Percentiles rank a stretch among this genome's conserved stretches.
phyloP scores from a whole-genome alignment of 169 alveolate genomes.

The Cryptosporidium andersoni region DNA sequence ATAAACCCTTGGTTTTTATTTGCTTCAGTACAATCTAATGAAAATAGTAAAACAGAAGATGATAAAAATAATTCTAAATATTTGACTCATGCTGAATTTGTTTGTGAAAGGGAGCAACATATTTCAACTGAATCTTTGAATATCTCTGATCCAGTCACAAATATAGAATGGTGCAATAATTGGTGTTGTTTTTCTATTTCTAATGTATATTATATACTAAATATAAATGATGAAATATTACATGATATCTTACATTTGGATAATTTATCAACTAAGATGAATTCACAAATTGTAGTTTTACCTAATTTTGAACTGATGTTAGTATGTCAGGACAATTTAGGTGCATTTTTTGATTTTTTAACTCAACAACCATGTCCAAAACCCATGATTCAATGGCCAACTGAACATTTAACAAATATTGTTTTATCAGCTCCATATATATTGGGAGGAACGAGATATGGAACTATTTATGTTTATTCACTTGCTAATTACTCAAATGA shows the following conservation, averaged over 20 bases:
- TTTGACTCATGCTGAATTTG: conserved; percentile 10
- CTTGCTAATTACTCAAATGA: conserved; percentile 27
- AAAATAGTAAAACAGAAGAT: background rate
- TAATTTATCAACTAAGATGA: conserved; percentile 22
- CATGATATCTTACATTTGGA: conserved; percentile 43
- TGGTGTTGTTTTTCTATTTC: conserved; percentile 56
- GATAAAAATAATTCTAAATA: conserved; percentile 2
- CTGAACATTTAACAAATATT: conserved; percentile 62
- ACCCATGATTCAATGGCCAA: conserved; percentile 67
- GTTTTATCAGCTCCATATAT: conserved; percentile 58
- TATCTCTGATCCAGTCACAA: conserved; percentile 20
- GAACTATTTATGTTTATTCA: conserved; percentile 56
- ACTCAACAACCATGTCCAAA: conserved; percentile 58
- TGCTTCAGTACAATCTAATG: background rate
- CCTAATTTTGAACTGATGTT: conserved; percentile 65
- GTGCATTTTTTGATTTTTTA: conserved; percentile 39
- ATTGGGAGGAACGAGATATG: conserved; percentile 59
- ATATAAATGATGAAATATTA: conserved; percentile 41
- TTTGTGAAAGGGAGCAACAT: conserved; percentile 29
- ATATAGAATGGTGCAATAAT: conserved; percentile 63
- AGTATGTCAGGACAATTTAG: conserved; percentile 61
- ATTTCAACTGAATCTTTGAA: conserved; percentile 32
- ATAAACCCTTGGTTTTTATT: conserved; percentile 65
- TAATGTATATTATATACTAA: conserved; percentile 37
- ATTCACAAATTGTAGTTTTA: conserved; percentile 18